These are phyloP conservation scores for Acacia melanoxylon DNA, from an alignment of 306 rosid species.

Conservation along the genomic window DNA sequence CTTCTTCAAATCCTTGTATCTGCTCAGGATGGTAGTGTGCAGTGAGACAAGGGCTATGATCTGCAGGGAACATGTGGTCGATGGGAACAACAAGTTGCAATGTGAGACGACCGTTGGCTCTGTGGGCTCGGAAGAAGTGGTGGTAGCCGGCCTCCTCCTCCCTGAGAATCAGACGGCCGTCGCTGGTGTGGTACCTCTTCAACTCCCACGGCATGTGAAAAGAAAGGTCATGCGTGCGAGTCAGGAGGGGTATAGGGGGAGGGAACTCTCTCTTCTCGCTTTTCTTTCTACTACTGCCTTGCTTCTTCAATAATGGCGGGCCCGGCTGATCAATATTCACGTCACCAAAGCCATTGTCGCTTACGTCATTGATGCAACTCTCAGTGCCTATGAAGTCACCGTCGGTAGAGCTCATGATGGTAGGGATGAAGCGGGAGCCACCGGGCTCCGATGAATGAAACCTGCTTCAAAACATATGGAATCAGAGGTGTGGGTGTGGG, in stretches of 20 bases:
- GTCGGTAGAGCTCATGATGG: not conserved
- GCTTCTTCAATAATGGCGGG: not conserved
- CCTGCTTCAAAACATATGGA: not conserved
- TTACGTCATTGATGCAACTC: conserved; percentile 48
- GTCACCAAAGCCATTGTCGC: not conserved
- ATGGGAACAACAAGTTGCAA: conserved; percentile 47
- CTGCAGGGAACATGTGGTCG: not conserved
- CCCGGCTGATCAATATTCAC: not conserved
- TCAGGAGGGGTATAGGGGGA: conserved; percentile 54
- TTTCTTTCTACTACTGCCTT: not conserved
- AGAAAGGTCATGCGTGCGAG: conserved; percentile 42
- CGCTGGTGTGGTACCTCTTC: conserved; percentile 49
- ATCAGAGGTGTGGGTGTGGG: not conserved
- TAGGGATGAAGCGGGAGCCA: no score
- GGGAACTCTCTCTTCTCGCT: conserved; percentile 37
- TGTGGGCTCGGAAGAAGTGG: conserved; percentile 53
- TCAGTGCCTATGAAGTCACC: conserved; percentile 61
- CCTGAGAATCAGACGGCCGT: conserved; percentile 52
- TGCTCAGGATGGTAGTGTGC: not conserved
- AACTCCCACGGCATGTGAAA: conserved; percentile 59
- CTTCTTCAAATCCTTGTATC: not conserved
- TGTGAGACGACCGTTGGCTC: conserved; percentile 61
- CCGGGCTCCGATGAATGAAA: no score
- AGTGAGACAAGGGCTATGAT: not conserved
- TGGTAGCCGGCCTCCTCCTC: conserved; percentile 49